Percentiles rank a stretch among this genome's conserved stretches.
phyloP scores from a whole-genome alignment of 2,329 filamentous ascomycete genomes.

The Mycocentrospora acerina region DNA sequence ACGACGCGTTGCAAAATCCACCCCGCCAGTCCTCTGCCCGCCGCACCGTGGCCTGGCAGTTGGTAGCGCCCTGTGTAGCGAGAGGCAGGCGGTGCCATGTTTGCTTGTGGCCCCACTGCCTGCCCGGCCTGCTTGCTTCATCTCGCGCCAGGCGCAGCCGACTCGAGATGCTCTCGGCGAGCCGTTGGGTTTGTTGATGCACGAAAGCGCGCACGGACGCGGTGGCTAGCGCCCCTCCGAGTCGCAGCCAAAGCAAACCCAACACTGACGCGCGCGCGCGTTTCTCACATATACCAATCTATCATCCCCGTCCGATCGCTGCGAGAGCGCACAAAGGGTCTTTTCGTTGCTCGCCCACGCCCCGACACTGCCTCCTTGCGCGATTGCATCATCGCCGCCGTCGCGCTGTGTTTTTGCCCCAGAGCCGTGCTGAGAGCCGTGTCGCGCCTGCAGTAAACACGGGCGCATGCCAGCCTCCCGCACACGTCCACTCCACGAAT shows the following conservation, averaged over 20 bases:
- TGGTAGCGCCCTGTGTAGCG: too few relatives aligned
- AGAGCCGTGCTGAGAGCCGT: too few relatives aligned
- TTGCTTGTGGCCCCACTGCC: conserved; percentile 1
- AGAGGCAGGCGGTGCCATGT: not conserved
- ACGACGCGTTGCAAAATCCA: conserved; percentile 6
- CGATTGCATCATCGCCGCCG: conserved; percentile 19
- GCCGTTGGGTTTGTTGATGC: too few relatives aligned
- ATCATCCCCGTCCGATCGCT: conserved; percentile 30
- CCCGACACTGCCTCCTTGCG: conserved; percentile 6
- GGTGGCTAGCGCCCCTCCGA: not conserved
- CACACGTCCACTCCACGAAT: conserved; percentile 28
- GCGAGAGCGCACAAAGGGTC: conserved; percentile 27
- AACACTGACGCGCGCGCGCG: conserved; percentile 25
- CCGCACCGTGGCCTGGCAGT: too few relatives aligned
- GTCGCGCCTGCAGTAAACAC: conserved; percentile 20
- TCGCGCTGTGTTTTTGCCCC: too few relatives aligned
- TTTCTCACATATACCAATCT: conserved; percentile 18
- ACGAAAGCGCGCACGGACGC: conserved; percentile 8
- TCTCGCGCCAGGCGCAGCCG: conserved; percentile 6
- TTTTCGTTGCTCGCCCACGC: conserved; percentile 18
- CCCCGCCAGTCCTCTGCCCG: too few relatives aligned
- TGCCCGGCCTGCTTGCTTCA: conserved; percentile 15
- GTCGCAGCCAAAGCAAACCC: conserved; percentile 6
- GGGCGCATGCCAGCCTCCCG: conserved; percentile 20
- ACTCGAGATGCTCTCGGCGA: too few relatives aligned